Evolutionary conservation across 2,329 filamentous ascomycete species (phyloP), one percentile per base, ranked within the genome.

Genomic region (Aspergillus bombycis): DNA sequence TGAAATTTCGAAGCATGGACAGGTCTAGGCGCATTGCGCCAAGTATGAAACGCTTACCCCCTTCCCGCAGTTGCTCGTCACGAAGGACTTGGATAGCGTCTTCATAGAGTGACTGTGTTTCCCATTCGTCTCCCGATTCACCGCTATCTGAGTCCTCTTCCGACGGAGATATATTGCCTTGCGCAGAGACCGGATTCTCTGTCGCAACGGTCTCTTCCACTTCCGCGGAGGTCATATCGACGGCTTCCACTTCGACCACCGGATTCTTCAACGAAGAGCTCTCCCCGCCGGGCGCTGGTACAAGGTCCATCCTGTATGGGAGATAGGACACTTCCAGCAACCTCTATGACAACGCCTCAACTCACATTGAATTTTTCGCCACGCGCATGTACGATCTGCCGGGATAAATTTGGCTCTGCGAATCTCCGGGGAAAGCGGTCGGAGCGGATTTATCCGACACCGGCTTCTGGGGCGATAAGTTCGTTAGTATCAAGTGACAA

Each of bases 81-180:
- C 80, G 79, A 65, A 89, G 74, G 62, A 87, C 83, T 61, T 89
- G 85, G 59, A 91, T 80, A 38, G 84, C 81, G 70, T 90, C 88
- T 65, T 87, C 87, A 65, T 88, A 88, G 2, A 90, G 77, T 30
- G 87, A 90, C 67, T 89, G 85, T 7, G 84, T 85, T 69, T 89
- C 88, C 87, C 87, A 89, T 14, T 83, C 72, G 36, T 78, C 78
- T 43, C 64, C 73, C 14, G 74, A 74, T 62, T 70, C 73, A 60
- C 78, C 77, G 62, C 77, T 77, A 45, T 76, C 72, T 10, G 72
- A 71, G 61, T 77, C 76, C 56, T 72, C 72, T 38, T 78, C 74
- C 16, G 75, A 78, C 45, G 71, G 69, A 32, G 72, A 74, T 57
- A 75, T 72, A 61, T 76, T 73, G 30, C 70, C 70, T 61, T 74